Conservation (phyloP, 139 green algal genomes). For the Haematococcus lacustris region DNA sequence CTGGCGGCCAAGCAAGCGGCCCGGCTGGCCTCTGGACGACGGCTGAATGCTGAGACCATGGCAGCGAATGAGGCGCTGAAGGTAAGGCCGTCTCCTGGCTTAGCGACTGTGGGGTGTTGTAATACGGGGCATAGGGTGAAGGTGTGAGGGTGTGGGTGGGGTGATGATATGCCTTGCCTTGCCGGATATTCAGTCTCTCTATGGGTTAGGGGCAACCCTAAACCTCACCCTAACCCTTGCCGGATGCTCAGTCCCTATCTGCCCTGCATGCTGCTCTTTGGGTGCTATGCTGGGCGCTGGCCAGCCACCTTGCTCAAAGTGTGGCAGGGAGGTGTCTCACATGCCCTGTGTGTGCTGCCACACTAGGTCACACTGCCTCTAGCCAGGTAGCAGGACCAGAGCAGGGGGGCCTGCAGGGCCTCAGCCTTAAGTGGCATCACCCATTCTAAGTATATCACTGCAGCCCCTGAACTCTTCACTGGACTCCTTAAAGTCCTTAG, state of each 20-base stretch:
- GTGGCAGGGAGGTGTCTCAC: not conserved
- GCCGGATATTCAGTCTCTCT: not conserved
- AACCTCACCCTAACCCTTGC: not conserved
- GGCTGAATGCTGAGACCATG: constrained; percentile 36
- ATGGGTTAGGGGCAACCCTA: not conserved
- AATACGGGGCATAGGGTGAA: not conserved
- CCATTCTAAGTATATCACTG: no score
- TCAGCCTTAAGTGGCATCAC: no score
- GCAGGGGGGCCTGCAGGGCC: no score
- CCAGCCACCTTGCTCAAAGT: not conserved
- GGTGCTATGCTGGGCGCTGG: no score
- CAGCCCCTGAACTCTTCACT: not conserved
- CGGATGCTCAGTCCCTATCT: not conserved
- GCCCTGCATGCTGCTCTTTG: no score
- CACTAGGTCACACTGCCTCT: no score
- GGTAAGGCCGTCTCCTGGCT: not conserved
- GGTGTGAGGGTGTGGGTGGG: no score
- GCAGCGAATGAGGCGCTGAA: constrained; percentile 46
- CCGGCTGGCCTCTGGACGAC: constrained; percentile 10
- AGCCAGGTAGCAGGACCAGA: no score
- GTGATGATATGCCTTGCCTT: no score
- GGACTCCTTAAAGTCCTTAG: not conserved
- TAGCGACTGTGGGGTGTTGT: not conserved
- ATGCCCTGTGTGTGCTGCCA: not conserved
- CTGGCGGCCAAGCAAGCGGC: constrained; percentile 30